A percentile compares a stretch with the other conserved stretches of the same genome.
Evolutionary conservation across 106 monocot genomes (phyloP).

Genomic region (Chionographis japonica): DNA sequence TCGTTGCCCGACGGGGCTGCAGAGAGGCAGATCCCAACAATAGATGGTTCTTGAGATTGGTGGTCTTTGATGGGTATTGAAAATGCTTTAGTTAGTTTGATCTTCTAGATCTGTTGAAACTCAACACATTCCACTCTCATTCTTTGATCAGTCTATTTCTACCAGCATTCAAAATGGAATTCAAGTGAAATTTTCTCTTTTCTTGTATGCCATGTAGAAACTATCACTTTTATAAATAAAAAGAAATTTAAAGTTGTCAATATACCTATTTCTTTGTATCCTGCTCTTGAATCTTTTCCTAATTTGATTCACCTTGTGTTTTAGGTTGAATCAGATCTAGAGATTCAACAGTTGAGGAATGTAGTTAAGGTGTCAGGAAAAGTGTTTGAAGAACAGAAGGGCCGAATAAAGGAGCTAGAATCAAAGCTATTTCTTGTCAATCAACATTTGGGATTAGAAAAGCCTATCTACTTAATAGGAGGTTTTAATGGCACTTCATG

Average conservation of each 20-base stretch:
- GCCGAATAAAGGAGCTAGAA: conserved; percentile 29
- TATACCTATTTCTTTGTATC: background rate
- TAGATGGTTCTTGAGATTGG: too few relatives aligned
- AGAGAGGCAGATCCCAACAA: too few relatives aligned
- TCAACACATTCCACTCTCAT: too few relatives aligned
- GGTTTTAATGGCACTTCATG: conserved; percentile 56
- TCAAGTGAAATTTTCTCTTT: too few relatives aligned
- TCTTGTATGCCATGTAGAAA: too few relatives aligned
- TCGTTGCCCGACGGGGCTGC: too few relatives aligned
- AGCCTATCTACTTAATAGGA: conserved; percentile 42
- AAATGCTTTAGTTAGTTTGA: too few relatives aligned
- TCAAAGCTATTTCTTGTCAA: background rate
- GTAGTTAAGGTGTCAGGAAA: conserved; percentile 7
- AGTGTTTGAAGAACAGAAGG: conserved; percentile 15
- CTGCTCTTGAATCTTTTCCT: background rate
- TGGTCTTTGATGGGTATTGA: too few relatives aligned
- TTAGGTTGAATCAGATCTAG: conserved; percentile 33
- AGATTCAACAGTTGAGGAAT: conserved; percentile 31
- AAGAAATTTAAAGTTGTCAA: background rate
- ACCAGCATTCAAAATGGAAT: too few relatives aligned
- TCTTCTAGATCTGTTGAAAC: too few relatives aligned
- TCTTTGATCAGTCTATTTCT: too few relatives aligned
- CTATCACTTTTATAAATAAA: too few relatives aligned
- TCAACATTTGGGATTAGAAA: conserved; percentile 3
- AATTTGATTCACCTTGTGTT: background rate